Evolutionary conservation across 805 yeast species (phyloP), one percentile per base, ranked within the genome.

Genomic region (Yueomyces sinensis): DNA sequence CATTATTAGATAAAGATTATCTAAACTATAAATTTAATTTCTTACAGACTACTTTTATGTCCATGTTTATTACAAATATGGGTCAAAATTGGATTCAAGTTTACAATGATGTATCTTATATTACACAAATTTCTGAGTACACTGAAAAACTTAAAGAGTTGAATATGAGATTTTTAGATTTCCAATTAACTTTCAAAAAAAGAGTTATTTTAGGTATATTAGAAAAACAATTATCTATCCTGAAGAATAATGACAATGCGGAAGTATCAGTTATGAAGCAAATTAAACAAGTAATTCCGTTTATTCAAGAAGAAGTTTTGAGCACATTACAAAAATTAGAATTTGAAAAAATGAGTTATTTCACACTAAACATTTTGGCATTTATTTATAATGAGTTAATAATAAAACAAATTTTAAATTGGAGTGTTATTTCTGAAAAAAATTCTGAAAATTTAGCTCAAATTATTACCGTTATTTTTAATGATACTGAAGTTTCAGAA

Each of bases 351-450:
- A 41, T 18, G 35, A 37, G 14, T 18, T 24, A 4, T 32, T 30
- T 27, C 18, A 13, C 48, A n/a, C 14, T 42, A n/a, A 25, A 36
- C 4, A 42, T 49, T 19, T 23, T 51, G 17, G 29, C 39, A 4
- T 52, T 45, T 33, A 28, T 51, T 9, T 52, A 49, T 33, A 36
- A 37, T 9, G 45, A 44, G 4, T 45, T 48, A 27, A 38, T 53
- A 11, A 36, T 43, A 3, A 36, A 41, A 13, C 32, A 38, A 11
- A 45, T 56, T 3, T 34, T 52, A 7, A 31, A 42, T 9, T 56
- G 59, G 58, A 41, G 43, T n/a, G 44, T 54, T 14, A 54, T 56
- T 4, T 54, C 59, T 4, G 61, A 54, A 33, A 48, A 37, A 18
- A 50, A 47, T 32, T 53, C 61, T 4, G 55, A 49, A 29, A 51